Evolutionary conservation across 345 rosid species (phyloP).

Genomic region (Iberis pinnata): DNA sequence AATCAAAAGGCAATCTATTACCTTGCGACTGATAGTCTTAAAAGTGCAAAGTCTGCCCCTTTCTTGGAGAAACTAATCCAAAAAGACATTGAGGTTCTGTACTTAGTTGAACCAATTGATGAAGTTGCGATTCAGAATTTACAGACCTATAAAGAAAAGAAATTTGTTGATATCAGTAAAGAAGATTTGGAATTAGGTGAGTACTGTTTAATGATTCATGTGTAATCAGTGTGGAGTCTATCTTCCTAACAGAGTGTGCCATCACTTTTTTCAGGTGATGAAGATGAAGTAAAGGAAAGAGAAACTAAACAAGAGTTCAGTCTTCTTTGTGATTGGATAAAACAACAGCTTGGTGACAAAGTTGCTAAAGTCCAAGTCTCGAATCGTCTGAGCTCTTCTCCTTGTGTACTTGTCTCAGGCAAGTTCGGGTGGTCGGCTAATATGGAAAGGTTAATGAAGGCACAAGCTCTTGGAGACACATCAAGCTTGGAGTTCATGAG

Average conservation of each 20-base stretch:
- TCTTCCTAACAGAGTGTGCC: neutral
- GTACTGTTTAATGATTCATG: slow-evolving; percentile 13
- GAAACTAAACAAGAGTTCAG: slow-evolving; percentile 70
- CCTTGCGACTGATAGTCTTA: slow-evolving; percentile 85
- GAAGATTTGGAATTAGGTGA: slow-evolving; percentile 93
- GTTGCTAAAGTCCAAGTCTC: slow-evolving; percentile 97
- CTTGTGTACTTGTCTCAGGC: slow-evolving; percentile 96
- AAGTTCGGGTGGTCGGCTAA: slow-evolving; percentile 99
- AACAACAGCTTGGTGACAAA: slow-evolving; percentile 92
- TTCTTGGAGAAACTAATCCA: slow-evolving; percentile 93
- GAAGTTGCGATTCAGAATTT: slow-evolving; percentile 96
- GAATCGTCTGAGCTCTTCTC: slow-evolving; percentile 84
- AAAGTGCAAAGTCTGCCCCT: slow-evolving; percentile 91
- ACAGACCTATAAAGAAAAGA: slow-evolving; percentile 95
- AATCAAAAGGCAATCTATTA: slow-evolving; percentile 92
- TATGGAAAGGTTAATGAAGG: slow-evolving; percentile 99
- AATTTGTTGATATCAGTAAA: slow-evolving; percentile 96
- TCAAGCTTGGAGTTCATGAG: slow-evolving; percentile 97
- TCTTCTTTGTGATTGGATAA: slow-evolving; percentile 90
- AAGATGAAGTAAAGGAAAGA: slow-evolving; percentile 89
- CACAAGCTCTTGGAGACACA: slow-evolving; percentile 96
- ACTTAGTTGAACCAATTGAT: slow-evolving; percentile 90
- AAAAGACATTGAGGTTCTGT: slow-evolving; percentile 86
- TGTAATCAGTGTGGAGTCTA: neutral
- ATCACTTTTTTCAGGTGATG: slow-evolving; percentile 49